phyloP scores from a whole-genome alignment of 1,139 yeast species.

The Spathaspora sp. region DNA sequence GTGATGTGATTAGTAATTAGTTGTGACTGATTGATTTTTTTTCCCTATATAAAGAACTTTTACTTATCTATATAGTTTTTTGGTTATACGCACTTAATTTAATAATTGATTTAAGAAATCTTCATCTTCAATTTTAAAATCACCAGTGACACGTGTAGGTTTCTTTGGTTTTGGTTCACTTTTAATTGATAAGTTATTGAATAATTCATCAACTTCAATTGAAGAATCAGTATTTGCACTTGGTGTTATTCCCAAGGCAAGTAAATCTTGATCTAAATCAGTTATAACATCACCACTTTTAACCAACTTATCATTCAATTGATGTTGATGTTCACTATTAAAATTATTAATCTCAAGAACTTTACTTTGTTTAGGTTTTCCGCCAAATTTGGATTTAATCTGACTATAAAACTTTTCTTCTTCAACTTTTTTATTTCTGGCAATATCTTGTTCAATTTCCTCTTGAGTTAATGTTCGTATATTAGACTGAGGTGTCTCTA shows the following conservation, averaged over 20 bases:
- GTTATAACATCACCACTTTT: slow-evolving; percentile 12
- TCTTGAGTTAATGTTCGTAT: slow-evolving; percentile 24
- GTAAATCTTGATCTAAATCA: slow-evolving; percentile 17
- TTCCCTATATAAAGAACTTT: not conserved
- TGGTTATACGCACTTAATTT: slow-evolving; percentile 8
- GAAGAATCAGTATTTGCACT: slow-evolving; percentile 1
- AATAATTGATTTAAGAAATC: slow-evolving; percentile 23
- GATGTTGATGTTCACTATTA: slow-evolving; percentile 23
- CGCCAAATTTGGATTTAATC: slow-evolving; percentile 30
- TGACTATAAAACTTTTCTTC: slow-evolving; percentile 29
- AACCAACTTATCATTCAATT: slow-evolving; percentile 27
- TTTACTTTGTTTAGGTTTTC: slow-evolving; percentile 15
- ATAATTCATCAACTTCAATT: slow-evolving; percentile 10
- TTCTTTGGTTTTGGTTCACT: not conserved
- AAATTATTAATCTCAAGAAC: slow-evolving; percentile 42
- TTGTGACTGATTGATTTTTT: slow-evolving; percentile 2
- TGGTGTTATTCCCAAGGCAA: slow-evolving; percentile 1
- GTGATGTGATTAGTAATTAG: not conserved
- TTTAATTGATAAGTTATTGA: slow-evolving; percentile 4
- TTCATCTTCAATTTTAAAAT: slow-evolving; percentile 8
- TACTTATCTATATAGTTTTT: not conserved
- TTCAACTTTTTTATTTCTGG: slow-evolving; percentile 24
- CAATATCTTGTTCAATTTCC: slow-evolving; percentile 28
- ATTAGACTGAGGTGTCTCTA: slow-evolving; percentile 8
- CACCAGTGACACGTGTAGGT: not conserved